A percentile compares a stretch with the other conserved stretches of the same genome.
These are phyloP conservation scores for Cystofilobasidium ferigula DNA, from an alignment of 768 basidiomycete species.

Conservation along the genomic window DNA sequence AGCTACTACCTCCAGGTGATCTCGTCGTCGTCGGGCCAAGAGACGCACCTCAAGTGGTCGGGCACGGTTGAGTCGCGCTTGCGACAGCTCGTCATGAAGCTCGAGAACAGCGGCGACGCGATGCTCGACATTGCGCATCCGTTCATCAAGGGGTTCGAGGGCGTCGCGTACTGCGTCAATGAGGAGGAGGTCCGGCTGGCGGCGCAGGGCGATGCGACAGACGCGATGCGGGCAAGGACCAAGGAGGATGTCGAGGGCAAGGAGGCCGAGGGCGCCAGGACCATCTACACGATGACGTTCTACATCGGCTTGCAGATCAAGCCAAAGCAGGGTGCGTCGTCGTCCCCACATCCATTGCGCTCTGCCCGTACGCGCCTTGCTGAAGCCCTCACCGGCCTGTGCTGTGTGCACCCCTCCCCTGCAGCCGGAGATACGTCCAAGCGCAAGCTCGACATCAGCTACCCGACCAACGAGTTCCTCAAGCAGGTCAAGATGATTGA, in stretches of 20 bases:
- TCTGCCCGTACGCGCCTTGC: neutral
- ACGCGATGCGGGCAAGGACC: constrained; percentile 58
- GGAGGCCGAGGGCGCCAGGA: constrained; percentile 55
- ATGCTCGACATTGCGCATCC: constrained; percentile 77
- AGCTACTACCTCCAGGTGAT: constrained; percentile 27
- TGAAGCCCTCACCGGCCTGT: neutral
- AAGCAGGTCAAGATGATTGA: constrained; percentile 94
- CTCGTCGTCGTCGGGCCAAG: constrained; percentile 22
- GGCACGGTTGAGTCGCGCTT: constrained; percentile 97
- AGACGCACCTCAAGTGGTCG: constrained; percentile 45
- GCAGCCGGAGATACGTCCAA: constrained; percentile 64
- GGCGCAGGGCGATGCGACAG: constrained; percentile 74
- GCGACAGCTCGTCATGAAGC: constrained; percentile 92
- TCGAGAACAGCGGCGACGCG: constrained; percentile 80
- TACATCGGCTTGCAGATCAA: constrained; percentile 91
- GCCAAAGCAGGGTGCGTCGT: constrained; percentile 67
- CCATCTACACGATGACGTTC: constrained; percentile 92
- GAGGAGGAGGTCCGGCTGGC: constrained; percentile 81
- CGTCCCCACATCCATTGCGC: neutral
- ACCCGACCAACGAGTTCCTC: constrained; percentile 88
- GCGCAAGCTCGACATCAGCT: constrained; percentile 85
- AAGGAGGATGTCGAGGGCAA: constrained; percentile 61
- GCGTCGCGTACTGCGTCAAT: constrained; percentile 66
- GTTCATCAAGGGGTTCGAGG: constrained; percentile 86
- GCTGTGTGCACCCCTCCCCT: neutral